A percentile compares a stretch with the other conserved stretches of the same genome.
These are phyloP conservation scores for Cercospora sp. DNA, from an alignment of 2,329 filamentous ascomycete species.

Conservation along the genomic window DNA sequence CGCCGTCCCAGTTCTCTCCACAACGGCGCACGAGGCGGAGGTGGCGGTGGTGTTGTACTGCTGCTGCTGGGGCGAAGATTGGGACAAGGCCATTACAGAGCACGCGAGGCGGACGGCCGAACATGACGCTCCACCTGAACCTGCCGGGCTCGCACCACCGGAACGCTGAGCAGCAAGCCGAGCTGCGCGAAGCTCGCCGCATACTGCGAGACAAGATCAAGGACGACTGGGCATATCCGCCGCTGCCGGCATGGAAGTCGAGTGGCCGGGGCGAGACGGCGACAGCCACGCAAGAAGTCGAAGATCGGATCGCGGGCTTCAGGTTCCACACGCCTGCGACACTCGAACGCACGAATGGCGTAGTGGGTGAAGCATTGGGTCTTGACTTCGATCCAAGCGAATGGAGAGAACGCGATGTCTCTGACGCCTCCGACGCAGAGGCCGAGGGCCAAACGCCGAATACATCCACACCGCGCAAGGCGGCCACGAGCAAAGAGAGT, in stretches of 20 bases:
- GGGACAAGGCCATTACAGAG: background rate
- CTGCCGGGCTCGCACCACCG: slow-evolving; percentile 31
- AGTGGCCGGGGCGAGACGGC: slow-evolving; percentile 14
- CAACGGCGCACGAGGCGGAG: background rate
- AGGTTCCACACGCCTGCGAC: slow-evolving; percentile 28
- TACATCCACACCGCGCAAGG: slow-evolving; percentile 10
- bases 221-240: slow-evolving; percentile 50
- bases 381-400: slow-evolving; percentile 41
- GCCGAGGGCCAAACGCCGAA: slow-evolving; percentile 31
- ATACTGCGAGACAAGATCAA: slow-evolving; percentile 46
- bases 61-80: background rate
- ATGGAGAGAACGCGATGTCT: slow-evolving; percentile 49
- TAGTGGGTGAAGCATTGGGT: slow-evolving; percentile 16
- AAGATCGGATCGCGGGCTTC: slow-evolving; percentile 35
- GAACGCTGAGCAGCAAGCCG: slow-evolving; percentile 45
- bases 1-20: background rate
- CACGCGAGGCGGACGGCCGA: background rate
- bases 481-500: slow-evolving; percentile 23
- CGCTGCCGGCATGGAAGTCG: slow-evolving; percentile 33
- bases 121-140: slow-evolving; percentile 36
- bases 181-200: slow-evolving; percentile 45
- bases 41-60: background rate
- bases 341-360: slow-evolving; percentile 11
- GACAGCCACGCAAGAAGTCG: slow-evolving; percentile 20
- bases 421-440: slow-evolving; percentile 34